These are phyloP conservation scores for Corylus avellana DNA, from an alignment of 306 rosid genomes.

Conservation along the genomic window DNA sequence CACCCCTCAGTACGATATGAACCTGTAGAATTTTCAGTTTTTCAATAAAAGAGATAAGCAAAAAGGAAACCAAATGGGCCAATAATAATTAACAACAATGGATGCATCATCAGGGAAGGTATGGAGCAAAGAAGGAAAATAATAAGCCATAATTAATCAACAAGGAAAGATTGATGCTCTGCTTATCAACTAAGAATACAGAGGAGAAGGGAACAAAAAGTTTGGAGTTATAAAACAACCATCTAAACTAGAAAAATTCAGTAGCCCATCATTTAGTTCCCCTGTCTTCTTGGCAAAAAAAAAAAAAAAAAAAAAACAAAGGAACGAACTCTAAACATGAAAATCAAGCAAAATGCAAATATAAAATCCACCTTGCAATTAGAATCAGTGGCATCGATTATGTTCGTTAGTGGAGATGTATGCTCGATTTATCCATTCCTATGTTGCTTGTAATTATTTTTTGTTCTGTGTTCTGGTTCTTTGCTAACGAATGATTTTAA, in stretches of 20 bases:
- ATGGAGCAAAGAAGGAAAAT: not conserved
- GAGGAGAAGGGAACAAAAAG: not conserved
- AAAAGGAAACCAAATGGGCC: not conserved
- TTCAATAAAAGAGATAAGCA: constrained; percentile 4
- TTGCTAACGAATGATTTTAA: constrained; percentile 35
- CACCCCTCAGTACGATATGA: constrained; percentile 97
- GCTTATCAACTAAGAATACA: not conserved
- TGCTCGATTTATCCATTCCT: not conserved
- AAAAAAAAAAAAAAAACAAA: too few species aligned
- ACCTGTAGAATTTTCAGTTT: constrained; percentile 51
- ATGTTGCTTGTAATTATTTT: constrained; percentile 1
- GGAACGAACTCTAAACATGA: not conserved
- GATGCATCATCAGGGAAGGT: constrained; percentile 20
- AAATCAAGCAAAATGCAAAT: constrained; percentile 11
- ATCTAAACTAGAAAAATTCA: not conserved
- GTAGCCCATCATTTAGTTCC: not conserved
- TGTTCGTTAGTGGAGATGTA: not conserved
- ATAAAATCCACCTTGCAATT: constrained; percentile 77
- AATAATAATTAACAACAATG: not conserved
- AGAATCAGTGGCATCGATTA: constrained; percentile 71
- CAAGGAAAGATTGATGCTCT: not conserved
- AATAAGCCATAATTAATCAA: constrained; percentile 10
- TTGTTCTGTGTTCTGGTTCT: constrained; percentile 34
- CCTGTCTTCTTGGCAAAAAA: not conserved
- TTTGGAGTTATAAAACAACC: constrained; percentile 14